Evolutionary conservation across 352 stramenopile species (phyloP).

Genomic region (Bremia lactucae): DNA sequence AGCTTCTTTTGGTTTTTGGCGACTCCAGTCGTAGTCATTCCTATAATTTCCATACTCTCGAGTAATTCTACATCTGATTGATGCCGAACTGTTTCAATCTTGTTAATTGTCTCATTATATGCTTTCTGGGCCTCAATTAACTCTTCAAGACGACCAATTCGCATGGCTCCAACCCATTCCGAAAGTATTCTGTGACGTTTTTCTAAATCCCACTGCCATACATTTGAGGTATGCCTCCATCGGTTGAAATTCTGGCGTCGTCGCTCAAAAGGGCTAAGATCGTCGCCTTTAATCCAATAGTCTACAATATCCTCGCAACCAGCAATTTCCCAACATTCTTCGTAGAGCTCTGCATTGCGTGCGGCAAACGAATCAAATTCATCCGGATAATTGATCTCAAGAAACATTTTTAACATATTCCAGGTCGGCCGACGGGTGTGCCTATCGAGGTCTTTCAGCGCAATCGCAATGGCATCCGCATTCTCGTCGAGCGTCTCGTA

Average conservation of each 20-base stretch:
- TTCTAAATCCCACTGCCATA: slow-evolving; percentile 23
- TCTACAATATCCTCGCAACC: slow-evolving; percentile 23
- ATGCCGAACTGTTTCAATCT: slow-evolving; percentile 22
- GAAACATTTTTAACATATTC: slow-evolving; percentile 22
- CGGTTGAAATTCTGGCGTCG: slow-evolving; percentile 2
- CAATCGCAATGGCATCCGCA: slow-evolving; percentile 10
- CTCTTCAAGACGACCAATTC: slow-evolving; percentile 9
- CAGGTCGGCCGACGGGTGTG: slow-evolving; percentile 16
- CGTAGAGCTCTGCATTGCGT: slow-evolving; percentile 12
- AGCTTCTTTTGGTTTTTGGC: slow-evolving; percentile 64
- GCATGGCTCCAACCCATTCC: slow-evolving; percentile 15
- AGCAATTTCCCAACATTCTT: slow-evolving; percentile 25
- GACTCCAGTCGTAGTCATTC: slow-evolving; percentile 75
- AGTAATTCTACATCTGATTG: slow-evolving; percentile 23
- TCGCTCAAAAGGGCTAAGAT: slow-evolving; percentile 5
- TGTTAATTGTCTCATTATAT: slow-evolving; percentile 18
- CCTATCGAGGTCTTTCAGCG: slow-evolving; percentile 5
- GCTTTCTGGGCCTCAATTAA: slow-evolving; percentile 22
- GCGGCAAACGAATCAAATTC: slow-evolving; percentile 23
- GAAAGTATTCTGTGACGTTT: slow-evolving; percentile 16
- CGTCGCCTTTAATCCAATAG: slow-evolving; percentile 29
- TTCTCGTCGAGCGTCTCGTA: slow-evolving; percentile 27
- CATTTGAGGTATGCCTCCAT: slow-evolving; percentile 14
- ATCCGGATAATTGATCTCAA: slow-evolving; percentile 22
- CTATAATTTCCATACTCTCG: slow-evolving; percentile 43